phyloP scores from a whole-genome alignment of 1,284 basidiomycete genomes.

The Microbotryum lychnidis-dioicae region DNA sequence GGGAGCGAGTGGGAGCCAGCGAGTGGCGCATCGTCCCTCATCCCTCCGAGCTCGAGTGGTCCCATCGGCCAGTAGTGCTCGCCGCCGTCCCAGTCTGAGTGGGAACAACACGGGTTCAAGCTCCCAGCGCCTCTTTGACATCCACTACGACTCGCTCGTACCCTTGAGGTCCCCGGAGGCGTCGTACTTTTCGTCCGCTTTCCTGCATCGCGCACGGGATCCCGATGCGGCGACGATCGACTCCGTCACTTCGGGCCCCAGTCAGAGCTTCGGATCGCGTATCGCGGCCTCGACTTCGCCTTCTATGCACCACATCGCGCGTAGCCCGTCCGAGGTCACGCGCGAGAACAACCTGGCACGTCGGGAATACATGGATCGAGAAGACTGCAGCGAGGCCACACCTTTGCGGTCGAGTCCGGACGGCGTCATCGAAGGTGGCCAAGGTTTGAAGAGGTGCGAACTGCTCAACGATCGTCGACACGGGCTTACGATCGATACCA shows the following conservation, averaged over 20 bases:
- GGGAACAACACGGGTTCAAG: neutral
- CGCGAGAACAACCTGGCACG: constrained; percentile 40
- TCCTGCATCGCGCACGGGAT: constrained; percentile 46
- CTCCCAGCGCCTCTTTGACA: constrained; percentile 51
- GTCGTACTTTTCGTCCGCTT: constrained; percentile 47
- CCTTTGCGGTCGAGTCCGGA: constrained; percentile 59
- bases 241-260: constrained; percentile 55
- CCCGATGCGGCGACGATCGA: constrained; percentile 74
- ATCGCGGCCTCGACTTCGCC: neutral
- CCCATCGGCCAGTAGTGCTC: neutral
- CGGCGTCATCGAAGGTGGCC: constrained; percentile 63
- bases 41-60: constrained; percentile 19
- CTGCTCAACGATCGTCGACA: constrained; percentile 81
- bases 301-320: constrained; percentile 1
- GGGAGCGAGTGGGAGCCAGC: neutral
- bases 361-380: constrained; percentile 63
- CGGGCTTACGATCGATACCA: constrained; percentile 80
- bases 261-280: neutral
- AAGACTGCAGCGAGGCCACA: constrained; percentile 67
- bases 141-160: constrained; percentile 74
- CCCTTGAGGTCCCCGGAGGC: constrained; percentile 67
- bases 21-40: constrained; percentile 16
- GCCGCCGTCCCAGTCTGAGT: constrained; percentile 2
- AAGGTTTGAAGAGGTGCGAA: constrained; percentile 70
- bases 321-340: neutral